Conservation (phyloP, 176 grass and related monocot species). For the Aegilops umbellulata region DNA sequence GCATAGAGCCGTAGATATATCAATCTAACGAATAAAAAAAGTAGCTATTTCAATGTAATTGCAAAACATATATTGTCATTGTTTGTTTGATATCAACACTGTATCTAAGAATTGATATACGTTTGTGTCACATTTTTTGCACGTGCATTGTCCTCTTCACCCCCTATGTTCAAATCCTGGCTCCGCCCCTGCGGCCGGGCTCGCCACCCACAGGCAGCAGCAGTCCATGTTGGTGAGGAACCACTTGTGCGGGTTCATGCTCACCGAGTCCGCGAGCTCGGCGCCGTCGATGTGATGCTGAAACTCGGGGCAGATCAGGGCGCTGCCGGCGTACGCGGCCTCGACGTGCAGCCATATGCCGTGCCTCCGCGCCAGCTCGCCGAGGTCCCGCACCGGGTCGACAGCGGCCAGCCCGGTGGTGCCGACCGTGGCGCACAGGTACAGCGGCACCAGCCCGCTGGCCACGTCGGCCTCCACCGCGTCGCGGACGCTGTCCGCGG, state of each 20-base stretch:
- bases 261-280: not conserved
- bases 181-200: too few species aligned
- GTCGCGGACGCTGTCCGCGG: not conserved
- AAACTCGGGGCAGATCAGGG: not conserved
- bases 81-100: too few species aligned
- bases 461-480: not conserved
- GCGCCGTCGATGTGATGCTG: not conserved
- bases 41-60: too few species aligned
- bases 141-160: too few species aligned
- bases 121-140: too few species aligned
- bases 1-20: too few species aligned
- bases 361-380: not conserved
- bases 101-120: too few species aligned
- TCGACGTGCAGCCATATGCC: not conserved
- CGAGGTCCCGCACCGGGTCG: not conserved
- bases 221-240: not conserved
- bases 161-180: too few species aligned
- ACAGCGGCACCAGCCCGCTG: not conserved
- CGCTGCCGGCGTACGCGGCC: not conserved
- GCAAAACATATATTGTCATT: too few species aligned
- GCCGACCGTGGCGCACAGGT: not conserved
- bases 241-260: not conserved
- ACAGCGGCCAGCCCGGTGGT: not conserved
- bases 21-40: too few species aligned
- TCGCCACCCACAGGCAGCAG: not conserved